Evolutionary conservation across 2,329 filamentous ascomycete genomes (phyloP).

Genomic region (Colletotrichum ledebouriae): DNA sequence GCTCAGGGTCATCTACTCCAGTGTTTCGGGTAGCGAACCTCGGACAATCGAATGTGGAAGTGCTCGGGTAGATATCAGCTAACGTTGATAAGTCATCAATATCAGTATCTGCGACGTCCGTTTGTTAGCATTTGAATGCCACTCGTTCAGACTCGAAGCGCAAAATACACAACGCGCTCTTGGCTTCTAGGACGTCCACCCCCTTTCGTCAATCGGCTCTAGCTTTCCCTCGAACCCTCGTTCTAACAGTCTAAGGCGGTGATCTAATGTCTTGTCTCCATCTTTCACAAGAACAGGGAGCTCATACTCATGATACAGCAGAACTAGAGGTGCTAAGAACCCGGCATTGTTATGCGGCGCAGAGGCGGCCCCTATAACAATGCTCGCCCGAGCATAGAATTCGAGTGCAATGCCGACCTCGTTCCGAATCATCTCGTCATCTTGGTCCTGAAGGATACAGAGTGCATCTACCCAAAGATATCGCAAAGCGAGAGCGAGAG

Average conservation of each 20-base stretch:
- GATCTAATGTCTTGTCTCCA: neutral
- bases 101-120: neutral
- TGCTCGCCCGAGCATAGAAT: neutral
- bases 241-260: neutral
- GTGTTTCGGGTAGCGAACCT: neutral
- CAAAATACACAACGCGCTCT: neutral
- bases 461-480: slow-evolving; percentile 2
- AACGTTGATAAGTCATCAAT: neutral
- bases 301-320: neutral
- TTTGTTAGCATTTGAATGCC: neutral
- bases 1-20: neutral
- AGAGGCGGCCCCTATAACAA: neutral
- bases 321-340: neutral
- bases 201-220: neutral
- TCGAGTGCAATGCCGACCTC: neutral
- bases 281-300: neutral
- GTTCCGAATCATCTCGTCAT: neutral
- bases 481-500: neutral
- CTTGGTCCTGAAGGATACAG: slow-evolving; percentile 2
- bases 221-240: neutral
- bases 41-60: neutral
- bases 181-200: neutral
- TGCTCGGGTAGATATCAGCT: neutral
- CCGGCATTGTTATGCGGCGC: neutral
- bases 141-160: slow-evolving; percentile 2